Percentiles rank a stretch among this genome's conserved stretches.
Evolutionary conservation across 2,329 filamentous ascomycete genomes (phyloP).

Genomic region (Cadophora luteo-olivacea): DNA sequence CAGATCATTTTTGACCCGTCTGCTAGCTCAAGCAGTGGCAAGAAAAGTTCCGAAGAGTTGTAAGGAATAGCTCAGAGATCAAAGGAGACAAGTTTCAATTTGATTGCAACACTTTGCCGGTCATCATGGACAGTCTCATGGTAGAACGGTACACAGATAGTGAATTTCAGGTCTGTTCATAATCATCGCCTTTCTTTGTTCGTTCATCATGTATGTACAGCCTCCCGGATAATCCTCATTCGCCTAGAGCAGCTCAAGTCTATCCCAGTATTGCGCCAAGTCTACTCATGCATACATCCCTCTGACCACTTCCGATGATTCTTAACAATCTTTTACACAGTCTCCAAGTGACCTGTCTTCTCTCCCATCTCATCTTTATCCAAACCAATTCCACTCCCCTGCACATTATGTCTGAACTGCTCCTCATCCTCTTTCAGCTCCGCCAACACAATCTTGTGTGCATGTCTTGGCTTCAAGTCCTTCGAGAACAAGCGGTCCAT

Average conservation of each 20-base stretch:
- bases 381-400: slow-evolving; percentile 34
- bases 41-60: no score
- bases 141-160: not conserved
- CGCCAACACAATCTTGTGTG: not conserved
- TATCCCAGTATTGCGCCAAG: not conserved
- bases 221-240: not conserved
- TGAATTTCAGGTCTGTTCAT: not conserved
- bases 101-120: no score
- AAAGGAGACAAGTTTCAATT: no score
- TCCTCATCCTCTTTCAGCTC: slow-evolving; percentile 32
- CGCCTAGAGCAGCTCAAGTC: not conserved
- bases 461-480: not conserved
- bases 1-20: no score
- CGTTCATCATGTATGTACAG: not conserved
- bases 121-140: not conserved
- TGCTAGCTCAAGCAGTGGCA: no score
- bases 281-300: not conserved
- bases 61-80: no score
- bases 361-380: slow-evolving; percentile 36
- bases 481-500: not conserved
- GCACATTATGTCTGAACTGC: slow-evolving; percentile 36
- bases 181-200: not conserved
- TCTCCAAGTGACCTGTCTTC: slow-evolving; percentile 35
- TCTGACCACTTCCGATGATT: not conserved
- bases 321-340: slow-evolving; percentile 23